Percentiles rank a stretch among this genome's conserved stretches.
Conservation (phyloP, 2,329 filamentous ascomycete genomes). For the Sporothrix pallida region DNA sequence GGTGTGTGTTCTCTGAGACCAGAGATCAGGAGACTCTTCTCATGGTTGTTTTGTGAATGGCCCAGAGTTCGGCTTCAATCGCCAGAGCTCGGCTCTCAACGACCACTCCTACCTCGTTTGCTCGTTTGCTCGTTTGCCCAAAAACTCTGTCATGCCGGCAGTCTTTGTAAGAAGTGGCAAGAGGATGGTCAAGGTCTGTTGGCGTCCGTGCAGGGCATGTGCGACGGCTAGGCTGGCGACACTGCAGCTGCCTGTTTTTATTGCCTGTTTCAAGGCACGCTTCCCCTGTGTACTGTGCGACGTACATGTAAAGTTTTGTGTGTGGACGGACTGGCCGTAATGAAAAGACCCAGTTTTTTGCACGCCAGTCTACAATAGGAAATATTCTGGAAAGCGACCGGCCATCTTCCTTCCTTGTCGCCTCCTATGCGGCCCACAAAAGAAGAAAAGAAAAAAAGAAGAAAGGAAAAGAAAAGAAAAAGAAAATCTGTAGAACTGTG, state of each 20-base stretch:
- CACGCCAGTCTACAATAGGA: conserved; percentile 20
- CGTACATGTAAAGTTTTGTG: background rate
- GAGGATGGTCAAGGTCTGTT: too few species aligned
- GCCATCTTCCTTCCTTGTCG: background rate
- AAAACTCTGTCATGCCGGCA: background rate
- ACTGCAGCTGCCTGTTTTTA: background rate
- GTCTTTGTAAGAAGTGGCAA: too few species aligned
- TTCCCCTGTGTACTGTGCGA: background rate
- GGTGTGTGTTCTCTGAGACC: too few species aligned
- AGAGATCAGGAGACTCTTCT: too few species aligned
- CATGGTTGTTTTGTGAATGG: background rate
- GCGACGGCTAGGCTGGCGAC: background rate
- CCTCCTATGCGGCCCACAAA: conserved; percentile 6
- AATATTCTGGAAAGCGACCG: conserved; percentile 36
- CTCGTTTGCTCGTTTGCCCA: background rate
- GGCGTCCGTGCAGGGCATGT: background rate
- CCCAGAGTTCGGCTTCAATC: background rate
- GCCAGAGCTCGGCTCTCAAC: background rate
- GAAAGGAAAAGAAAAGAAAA: background rate
- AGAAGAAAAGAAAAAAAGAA: background rate
- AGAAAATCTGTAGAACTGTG: background rate
- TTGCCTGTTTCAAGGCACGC: background rate
- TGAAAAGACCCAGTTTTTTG: background rate
- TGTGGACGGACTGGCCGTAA: conserved; percentile 33
- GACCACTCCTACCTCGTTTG: too few species aligned